Evolutionary conservation across 306 rosid genomes (phyloP).

Genomic region (Hippophae gyantsensis): DNA sequence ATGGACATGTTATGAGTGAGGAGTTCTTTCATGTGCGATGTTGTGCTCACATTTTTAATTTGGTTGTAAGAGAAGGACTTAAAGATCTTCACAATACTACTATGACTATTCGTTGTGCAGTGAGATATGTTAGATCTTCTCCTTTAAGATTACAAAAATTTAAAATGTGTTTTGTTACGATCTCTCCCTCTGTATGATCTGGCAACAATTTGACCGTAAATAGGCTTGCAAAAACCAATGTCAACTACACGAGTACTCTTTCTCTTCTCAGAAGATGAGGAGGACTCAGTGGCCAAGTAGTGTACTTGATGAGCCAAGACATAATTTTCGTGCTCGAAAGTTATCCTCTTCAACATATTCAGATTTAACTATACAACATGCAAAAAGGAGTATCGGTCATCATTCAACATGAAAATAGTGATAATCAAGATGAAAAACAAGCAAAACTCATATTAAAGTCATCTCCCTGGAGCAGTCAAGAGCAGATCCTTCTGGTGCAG

Average conservation of each 20-base stretch:
- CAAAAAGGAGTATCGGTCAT: constrained; percentile 1
- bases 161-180: no score
- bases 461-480: constrained; percentile 50
- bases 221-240: constrained; percentile 78
- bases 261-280: constrained; percentile 51
- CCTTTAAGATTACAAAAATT: no score
- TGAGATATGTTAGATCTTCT: no score
- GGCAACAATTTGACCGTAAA: constrained; percentile 54
- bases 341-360: constrained; percentile 61
- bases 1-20: no score
- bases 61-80: no score
- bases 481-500: constrained; percentile 29
- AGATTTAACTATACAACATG: constrained; percentile 63
- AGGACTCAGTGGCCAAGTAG: constrained; percentile 55
- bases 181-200: constrained; percentile 70
- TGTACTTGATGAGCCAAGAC: constrained; percentile 70
- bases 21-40: no score
- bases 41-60: no score
- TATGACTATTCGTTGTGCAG: no score
- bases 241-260: constrained; percentile 58
- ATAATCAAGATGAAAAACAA: neutral
- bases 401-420: neutral
- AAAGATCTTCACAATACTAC: no score
- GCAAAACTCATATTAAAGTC: constrained; percentile 19
- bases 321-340: constrained; percentile 40